Base-by-base conservation (phyloP, 495 filamentous ascomycete genomes). In the Hypoxylon perforatum region DNA sequence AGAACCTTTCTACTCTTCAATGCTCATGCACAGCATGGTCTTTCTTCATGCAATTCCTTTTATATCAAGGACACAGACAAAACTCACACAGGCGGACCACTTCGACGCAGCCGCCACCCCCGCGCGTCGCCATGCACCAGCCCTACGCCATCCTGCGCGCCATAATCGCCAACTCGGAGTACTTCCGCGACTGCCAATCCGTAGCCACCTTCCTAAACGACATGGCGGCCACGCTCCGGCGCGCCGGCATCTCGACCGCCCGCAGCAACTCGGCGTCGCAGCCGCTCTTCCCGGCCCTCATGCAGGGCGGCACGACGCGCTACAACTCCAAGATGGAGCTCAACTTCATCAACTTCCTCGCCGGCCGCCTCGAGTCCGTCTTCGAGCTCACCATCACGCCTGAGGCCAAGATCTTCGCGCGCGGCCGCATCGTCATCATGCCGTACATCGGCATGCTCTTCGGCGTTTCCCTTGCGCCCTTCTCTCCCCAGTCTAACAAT, bases 51-150 rank as follows among this genome's bases (percentile, higher is more conserved):
- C 86, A 88, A 15, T 82, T 94, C 38, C 82, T 94, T 3, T 85
- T 94, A n/a, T 83, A 84, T 25, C 87, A 91, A 63, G 84, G 88
- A 9, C 91, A 96, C 72, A 82, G 87, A 18, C 84, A 89, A 61
- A 92, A 87, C 42, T 80, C 90, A 11, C 81, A 81, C 11, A 84
- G 82, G 3, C 84, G 91, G 38, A 88, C 85, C 6, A 85, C 87
- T 60, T 74, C 81, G 0, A 88, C 90, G 17, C 82, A 82, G 0
- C 86, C 89, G 0, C 72, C 90, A n/a, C 81, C 80, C 2, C 78
- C 76, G 47, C 74, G 74, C 55, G 57, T 51, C 12, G 18, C 61
- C 4, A 55, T 51, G 42, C 71, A 71, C 17, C 60, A 67, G 12
- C 53, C 68, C 14, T 74, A 74, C 54, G 53, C 54, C 12, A 75